Conservation (phyloP, 495 filamentous ascomycete species). For the Neurospora discreta region DNA sequence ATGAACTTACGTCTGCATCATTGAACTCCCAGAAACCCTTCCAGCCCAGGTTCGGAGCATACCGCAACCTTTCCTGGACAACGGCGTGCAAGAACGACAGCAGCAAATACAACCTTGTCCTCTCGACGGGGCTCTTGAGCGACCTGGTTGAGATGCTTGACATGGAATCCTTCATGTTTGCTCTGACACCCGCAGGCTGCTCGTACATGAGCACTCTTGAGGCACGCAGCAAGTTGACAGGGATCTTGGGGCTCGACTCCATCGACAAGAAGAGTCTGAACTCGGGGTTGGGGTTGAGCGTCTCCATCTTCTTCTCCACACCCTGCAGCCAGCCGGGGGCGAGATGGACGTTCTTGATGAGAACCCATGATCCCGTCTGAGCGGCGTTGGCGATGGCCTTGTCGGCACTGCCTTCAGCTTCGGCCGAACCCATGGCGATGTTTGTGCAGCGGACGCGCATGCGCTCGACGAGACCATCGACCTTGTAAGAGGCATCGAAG, state of each 20-base stretch:
- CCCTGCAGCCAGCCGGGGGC: conserved; percentile 93
- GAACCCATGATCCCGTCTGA: conserved; percentile 86
- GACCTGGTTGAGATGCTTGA: conserved; percentile 69
- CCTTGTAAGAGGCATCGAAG: conserved; percentile 98
- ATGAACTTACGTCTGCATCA: conserved; percentile 82
- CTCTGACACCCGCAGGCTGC: conserved; percentile 88
- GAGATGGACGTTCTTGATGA: conserved; percentile 98
- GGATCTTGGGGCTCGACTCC: conserved; percentile 95
- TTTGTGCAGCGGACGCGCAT: conserved; percentile 75
- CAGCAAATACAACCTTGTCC: conserved; percentile 80
- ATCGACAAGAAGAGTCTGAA: conserved; percentile 96
- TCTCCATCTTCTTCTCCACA: conserved; percentile 90
- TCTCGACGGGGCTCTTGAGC: conserved; percentile 76
- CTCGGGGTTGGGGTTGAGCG: conserved; percentile 85
- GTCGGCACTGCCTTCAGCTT: conserved; percentile 83
- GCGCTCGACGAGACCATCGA: conserved; percentile 84
- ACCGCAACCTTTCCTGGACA: conserved; percentile 88
- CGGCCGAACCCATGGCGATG: conserved; percentile 97
- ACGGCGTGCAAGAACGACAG: conserved; percentile 94
- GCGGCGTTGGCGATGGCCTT: conserved; percentile 92
- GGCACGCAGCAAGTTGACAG: conserved; percentile 87
- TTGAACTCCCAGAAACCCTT: conserved; percentile 99
- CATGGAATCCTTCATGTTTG: conserved; percentile 98
- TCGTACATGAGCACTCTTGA: conserved; percentile 96
- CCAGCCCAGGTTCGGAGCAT: conserved; percentile 92